Evolutionary conservation across 192 early-diverging fungal genomes (phyloP), one percentile per base, ranked within the genome.

Genomic region (Thamnidium elegans): DNA sequence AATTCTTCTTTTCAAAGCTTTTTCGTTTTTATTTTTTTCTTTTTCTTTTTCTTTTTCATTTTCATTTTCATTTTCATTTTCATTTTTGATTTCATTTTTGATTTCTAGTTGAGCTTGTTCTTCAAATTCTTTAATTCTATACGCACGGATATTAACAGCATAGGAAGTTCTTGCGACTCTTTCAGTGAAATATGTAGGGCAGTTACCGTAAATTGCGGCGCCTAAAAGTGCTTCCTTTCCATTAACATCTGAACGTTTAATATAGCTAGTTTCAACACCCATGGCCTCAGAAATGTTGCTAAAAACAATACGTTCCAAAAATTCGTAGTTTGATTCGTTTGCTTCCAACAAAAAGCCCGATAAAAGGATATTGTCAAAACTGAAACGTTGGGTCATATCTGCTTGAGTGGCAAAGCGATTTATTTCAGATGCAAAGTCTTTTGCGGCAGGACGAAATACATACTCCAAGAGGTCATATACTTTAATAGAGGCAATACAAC

Each of bases 131-230:
- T 48, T 48, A 6, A 19, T 5, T 5, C 3, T 19, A 15, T 13
- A 48, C 46, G 42, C 58, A 20, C 21, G 20, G 13, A 44, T 36
- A 5, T 59, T 39, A 1, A 59, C 21, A 3, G 58, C 58, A 14
- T 59, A 59, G 7, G 58, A 20, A 11, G 20, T 59, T 59, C 58
- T 44, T 45, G 42, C 10, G 13, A 59, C 15, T 21, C 43, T 59
- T 13, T 59, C 32, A 23, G 58, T 59, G 7, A 43, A 42, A 9
- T 43, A 19, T 59, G 32, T 42, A 9, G 43, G 58, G 6, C 43
- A 7, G 1, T 13, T 3, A 2, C 58, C 58, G 19, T 59, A 45
- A 42, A 45, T 17, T 10, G 20, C 43, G 21, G 14, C 39, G 14
- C 58, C 58, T 26, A 39, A n/a, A 23, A 59, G 36, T 4, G 5